Percentiles rank a stretch among this genome's conserved stretches.
Conservation (phyloP, 192 early-diverging fungal genomes). For the Entrophospora sp. region DNA sequence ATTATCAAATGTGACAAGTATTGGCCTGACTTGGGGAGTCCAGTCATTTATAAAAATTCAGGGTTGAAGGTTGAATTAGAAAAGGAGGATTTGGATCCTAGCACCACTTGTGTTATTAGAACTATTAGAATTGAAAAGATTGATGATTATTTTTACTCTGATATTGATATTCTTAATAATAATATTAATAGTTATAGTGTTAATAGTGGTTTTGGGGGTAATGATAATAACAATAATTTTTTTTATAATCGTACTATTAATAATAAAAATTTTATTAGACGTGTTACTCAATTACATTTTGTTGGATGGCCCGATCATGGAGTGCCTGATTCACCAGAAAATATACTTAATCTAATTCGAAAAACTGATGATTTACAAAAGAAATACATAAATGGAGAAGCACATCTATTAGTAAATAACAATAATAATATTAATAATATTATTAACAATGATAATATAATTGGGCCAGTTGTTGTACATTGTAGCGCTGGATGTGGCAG, state of each 20-base stretch:
- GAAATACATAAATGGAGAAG: no score
- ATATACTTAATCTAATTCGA: constrained; percentile 50
- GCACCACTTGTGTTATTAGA: no score
- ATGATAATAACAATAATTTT: no score
- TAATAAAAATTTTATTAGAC: constrained; percentile 35
- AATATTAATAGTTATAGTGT: no score
- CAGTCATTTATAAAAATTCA: background rate
- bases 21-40: background rate
- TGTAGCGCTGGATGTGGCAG: constrained; percentile 54
- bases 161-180: no score
- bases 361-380: no score
- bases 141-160: no score
- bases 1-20: no score
- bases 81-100: no score
- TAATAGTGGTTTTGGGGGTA: no score
- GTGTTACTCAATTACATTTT: constrained; percentile 78
- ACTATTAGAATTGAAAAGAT: no score
- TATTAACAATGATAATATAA: background rate
- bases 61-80: no score
- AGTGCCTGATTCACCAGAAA: constrained; percentile 57
- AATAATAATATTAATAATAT: background rate
- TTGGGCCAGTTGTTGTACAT: constrained; percentile 40
- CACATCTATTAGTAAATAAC: constrained; percentile 14
- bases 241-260: constrained; percentile 38
- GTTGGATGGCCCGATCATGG: constrained; percentile 84